Percentiles rank a stretch among this genome's conserved stretches.
Conservation (phyloP, 495 filamentous ascomycete species). For the Annulohypoxylon moriforme region DNA sequence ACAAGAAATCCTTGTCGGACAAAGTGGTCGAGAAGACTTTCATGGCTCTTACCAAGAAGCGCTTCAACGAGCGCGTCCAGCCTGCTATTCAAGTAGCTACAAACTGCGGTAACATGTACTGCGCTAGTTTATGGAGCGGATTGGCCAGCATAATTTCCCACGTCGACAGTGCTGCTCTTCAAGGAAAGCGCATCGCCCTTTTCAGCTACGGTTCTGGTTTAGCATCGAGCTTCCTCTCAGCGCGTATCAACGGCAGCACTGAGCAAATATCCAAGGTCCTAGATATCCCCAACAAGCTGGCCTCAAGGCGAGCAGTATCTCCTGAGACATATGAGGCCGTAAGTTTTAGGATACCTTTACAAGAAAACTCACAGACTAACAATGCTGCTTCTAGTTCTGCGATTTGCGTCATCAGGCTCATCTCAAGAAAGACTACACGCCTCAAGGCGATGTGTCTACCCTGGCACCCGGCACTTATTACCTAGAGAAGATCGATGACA, state of each 20-base stretch:
- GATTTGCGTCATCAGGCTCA: conserved; percentile 93
- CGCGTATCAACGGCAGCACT: conserved; percentile 83
- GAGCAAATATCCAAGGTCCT: conserved; percentile 80
- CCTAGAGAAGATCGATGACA: conserved; percentile 87
- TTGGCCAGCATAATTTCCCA: conserved; percentile 81
- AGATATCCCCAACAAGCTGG: conserved; percentile 81
- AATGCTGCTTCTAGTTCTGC: conserved; percentile 74
- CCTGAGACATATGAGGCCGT: conserved; percentile 90
- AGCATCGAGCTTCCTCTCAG: conserved; percentile 88
- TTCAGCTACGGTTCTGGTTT: conserved; percentile 97
- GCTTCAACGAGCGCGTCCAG: conserved; percentile 86
- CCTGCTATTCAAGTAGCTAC: conserved; percentile 89
- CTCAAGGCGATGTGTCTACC: conserved; percentile 78
- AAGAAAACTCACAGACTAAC: conserved; percentile 28
- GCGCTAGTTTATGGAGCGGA: conserved; percentile 90
- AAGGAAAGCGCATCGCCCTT: conserved; percentile 87
- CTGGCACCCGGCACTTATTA: conserved; percentile 88
- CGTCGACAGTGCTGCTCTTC: conserved; percentile 71
- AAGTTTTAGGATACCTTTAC: conserved; percentile 48
- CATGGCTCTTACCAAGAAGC: conserved; percentile 95
- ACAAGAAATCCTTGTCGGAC: conserved; percentile 86
- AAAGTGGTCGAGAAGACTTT: conserved; percentile 97
- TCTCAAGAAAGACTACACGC: conserved; percentile 89
- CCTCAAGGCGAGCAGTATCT: conserved; percentile 73
- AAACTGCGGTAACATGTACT: conserved; percentile 99